Base-by-base conservation (phyloP, 116 monocot genomes). In the Iris pallida region DNA sequence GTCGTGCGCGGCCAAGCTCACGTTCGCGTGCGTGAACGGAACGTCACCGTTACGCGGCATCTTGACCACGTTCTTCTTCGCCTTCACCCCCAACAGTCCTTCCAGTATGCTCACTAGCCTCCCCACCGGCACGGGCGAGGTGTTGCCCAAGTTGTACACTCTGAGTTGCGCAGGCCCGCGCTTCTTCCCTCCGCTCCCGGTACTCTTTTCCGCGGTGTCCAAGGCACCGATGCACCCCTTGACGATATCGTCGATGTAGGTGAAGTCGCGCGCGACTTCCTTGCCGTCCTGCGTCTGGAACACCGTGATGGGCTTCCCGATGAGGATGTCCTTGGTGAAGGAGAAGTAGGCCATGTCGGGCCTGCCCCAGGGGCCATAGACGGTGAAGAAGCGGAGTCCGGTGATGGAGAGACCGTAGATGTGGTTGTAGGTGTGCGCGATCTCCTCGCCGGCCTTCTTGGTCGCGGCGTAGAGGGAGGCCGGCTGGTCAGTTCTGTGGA, bases 291-390 rank as follows among this genome's bases (percentile, higher is more conserved):
- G 42, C 13, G 63, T 71, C 13, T 65, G 42, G 72, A 81, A 81
- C 5, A 81, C 62, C 41, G 81, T 81, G 68, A 81, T 81, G 68
- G 71, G 72, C 18, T 76, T 72, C 17, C 73, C 73, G 68, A 53
- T 19, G 44, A 81, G 68, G 63, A 81, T 81, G 68, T 55, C 60
- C 9, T 76, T 76, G 17, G 81, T 72, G 81, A 81, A 81, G 57
- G 44, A 68, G 76, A 81, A 81, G 72, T 81, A 81, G 69, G 81
- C 81, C 81, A 81, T 81, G 72, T 81, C 80, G 57, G 80, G 80
- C 20, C 80, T 71, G 47, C 80, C 80, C 71, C 71, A 71, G 5
- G 80, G 80, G 8, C 80, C 80, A 65, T 80, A 80, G 59, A 80
- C 80, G 55, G 80, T 80, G 71, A 80, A 80, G 65, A 80, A 80